Evolutionary conservation across 306 rosid species (phyloP).

Genomic region (Quercus parvula): DNA sequence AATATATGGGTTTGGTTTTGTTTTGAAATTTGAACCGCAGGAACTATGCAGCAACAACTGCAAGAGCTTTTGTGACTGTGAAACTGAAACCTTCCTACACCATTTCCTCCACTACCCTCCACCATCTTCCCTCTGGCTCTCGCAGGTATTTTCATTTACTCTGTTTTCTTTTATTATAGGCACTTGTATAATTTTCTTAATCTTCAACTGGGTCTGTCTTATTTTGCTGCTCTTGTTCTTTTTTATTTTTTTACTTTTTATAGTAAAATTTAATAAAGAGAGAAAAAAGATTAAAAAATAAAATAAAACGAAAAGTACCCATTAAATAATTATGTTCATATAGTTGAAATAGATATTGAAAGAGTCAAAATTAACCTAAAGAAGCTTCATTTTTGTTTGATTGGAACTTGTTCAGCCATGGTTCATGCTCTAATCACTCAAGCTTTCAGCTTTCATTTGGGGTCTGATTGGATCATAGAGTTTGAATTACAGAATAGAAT

Average conservation of each 20-base stretch:
- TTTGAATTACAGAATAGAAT: neutral
- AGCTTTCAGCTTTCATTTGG: neutral
- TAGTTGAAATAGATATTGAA: neutral
- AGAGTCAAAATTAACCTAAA: neutral
- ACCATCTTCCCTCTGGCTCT: constrained; percentile 32
- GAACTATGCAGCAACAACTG: constrained; percentile 38
- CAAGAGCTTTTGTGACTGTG: constrained; percentile 43
- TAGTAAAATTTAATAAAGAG: neutral
- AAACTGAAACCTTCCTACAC: constrained; percentile 39
- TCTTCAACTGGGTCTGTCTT: neutral
- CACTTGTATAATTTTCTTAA: neutral
- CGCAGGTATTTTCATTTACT: constrained; percentile 36
- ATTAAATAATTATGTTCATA: neutral
- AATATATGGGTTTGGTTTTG: constrained; percentile 7
- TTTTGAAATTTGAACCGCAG: constrained; percentile 30
- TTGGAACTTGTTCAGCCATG: neutral
- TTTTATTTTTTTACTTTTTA: too few species aligned
- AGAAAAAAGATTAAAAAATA: too few species aligned
- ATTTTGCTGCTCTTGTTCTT: neutral
- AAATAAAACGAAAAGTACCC: neutral
- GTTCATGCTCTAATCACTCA: neutral
- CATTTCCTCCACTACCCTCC: constrained; percentile 29
- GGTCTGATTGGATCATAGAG: neutral
- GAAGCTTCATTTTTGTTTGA: neutral
- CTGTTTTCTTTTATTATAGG: neutral